Conservation (phyloP, 1,139 yeast genomes). For the Wickerhamomyces sp. region DNA sequence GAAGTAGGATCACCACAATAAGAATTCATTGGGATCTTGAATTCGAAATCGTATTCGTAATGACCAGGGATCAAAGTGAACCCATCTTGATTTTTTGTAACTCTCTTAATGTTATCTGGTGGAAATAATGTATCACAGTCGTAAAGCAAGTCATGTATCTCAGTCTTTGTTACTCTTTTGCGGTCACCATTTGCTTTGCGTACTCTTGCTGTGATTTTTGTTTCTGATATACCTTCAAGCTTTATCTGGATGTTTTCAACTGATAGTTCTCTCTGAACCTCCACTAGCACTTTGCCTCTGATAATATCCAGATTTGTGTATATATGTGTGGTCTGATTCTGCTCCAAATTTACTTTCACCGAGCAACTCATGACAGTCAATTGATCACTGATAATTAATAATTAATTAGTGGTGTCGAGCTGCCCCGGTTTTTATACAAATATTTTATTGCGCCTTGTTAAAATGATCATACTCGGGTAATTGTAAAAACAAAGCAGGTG, state of each 20-base stretch:
- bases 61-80: constrained; percentile 57
- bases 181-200: not conserved
- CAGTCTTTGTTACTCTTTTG: constrained; percentile 12
- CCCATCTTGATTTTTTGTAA: constrained; percentile 42
- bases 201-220: constrained; percentile 24
- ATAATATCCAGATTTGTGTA: constrained; percentile 11
- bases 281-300: constrained; percentile 11
- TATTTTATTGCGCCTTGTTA: too few relatives aligned
- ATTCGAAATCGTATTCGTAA: constrained; percentile 53
- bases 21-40: constrained; percentile 48
- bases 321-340: not conserved
- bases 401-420: too few relatives aligned
- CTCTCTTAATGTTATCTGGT: constrained; percentile 45
- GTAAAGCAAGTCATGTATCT: constrained; percentile 48
- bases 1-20: constrained; percentile 40
- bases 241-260: constrained; percentile 53
- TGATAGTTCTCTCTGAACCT: constrained; percentile 33
- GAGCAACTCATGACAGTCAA: not conserved
- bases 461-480: too few relatives aligned
- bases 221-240: constrained; percentile 49
- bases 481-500: too few relatives aligned
- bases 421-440: too few relatives aligned
- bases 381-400: too few relatives aligned
- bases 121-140: constrained; percentile 54
- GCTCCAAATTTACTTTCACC: not conserved